phyloP scores from a whole-genome alignment of 2,329 filamentous ascomycete species.

The Xylaria sp. region DNA sequence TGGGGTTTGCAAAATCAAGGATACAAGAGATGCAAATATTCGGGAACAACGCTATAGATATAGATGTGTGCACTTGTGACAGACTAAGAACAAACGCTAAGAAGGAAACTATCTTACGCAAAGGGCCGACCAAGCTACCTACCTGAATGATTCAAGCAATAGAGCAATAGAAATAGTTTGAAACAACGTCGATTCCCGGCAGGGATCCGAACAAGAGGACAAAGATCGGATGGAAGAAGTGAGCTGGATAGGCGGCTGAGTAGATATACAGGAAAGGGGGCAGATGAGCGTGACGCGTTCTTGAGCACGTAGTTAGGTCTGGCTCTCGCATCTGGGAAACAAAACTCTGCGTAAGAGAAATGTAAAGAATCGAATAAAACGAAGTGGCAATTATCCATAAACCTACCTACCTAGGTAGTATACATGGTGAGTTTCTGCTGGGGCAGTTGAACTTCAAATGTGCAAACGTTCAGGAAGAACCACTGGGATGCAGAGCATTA shows the following conservation, averaged over 20 bases:
- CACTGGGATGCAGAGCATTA: not conserved
- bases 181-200: not conserved
- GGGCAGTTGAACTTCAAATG: not conserved
- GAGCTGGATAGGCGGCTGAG: not conserved
- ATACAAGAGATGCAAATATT: conserved; percentile 8
- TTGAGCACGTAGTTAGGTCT: not conserved
- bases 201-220: not conserved
- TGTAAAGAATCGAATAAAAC: not conserved
- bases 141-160: conserved; percentile 21
- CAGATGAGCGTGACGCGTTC: not conserved
- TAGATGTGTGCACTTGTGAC: conserved; percentile 2
- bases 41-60: conserved; percentile 1
- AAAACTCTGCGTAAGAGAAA: not conserved
- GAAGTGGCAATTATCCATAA: not conserved
- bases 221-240: not conserved
- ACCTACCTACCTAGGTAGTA: not conserved
- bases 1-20: conserved; percentile 5
- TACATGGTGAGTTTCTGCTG: not conserved
- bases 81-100: not conserved
- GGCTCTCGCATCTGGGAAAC: no score
- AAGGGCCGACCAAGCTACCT: conserved; percentile 26
- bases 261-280: not conserved
- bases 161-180: conserved; percentile 1
- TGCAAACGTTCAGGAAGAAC: not conserved
- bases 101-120: not conserved